Evolutionary conservation across 495 filamentous ascomycete genomes (phyloP).

Genomic region (Evernia prunastri): DNA sequence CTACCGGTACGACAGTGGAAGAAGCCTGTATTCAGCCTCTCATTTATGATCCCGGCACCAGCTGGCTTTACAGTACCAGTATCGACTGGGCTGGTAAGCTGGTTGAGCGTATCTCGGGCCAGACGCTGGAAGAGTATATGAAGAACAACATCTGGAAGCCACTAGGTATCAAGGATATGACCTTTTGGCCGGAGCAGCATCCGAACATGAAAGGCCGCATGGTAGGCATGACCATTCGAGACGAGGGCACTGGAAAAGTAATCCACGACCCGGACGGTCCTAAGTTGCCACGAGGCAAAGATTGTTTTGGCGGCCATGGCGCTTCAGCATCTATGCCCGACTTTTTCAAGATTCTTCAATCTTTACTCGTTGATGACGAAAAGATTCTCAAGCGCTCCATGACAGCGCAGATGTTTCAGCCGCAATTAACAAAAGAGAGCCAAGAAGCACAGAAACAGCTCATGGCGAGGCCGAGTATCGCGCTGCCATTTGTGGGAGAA

Average conservation of each 20-base stretch:
- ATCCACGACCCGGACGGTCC: conserved; percentile 16
- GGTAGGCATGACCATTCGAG: conserved; percentile 33
- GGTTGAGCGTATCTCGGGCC: conserved; percentile 36
- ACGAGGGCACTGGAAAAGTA: not conserved
- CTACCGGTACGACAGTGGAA: not conserved
- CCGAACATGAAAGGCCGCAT: conserved; percentile 35
- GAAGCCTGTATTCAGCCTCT: conserved; percentile 37
- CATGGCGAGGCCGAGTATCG: not conserved
- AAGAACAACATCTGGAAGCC: conserved; percentile 39
- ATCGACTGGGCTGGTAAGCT: conserved; percentile 48
- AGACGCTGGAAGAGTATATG: conserved; percentile 40
- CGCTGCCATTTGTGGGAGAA: not conserved
- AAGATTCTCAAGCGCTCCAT: conserved; percentile 38
- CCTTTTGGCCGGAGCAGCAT: conserved; percentile 35
- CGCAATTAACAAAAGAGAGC: conserved; percentile 15
- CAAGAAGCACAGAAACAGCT: conserved; percentile 6
- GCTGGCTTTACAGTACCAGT: conserved; percentile 45
- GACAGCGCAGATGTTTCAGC: conserved; percentile 38
- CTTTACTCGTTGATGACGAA: conserved; percentile 41
- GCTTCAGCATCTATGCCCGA: conserved; percentile 41
- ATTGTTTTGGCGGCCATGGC: conserved; percentile 50
- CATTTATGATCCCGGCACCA: conserved; percentile 42
- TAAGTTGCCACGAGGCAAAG: conserved; percentile 23
- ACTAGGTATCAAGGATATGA: conserved; percentile 39
- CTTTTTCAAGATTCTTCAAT: conserved; percentile 46